These are phyloP conservation scores for Phascolomyces articulosus DNA, from an alignment of 371 early-diverging fungal species.

Conservation along the genomic window DNA sequence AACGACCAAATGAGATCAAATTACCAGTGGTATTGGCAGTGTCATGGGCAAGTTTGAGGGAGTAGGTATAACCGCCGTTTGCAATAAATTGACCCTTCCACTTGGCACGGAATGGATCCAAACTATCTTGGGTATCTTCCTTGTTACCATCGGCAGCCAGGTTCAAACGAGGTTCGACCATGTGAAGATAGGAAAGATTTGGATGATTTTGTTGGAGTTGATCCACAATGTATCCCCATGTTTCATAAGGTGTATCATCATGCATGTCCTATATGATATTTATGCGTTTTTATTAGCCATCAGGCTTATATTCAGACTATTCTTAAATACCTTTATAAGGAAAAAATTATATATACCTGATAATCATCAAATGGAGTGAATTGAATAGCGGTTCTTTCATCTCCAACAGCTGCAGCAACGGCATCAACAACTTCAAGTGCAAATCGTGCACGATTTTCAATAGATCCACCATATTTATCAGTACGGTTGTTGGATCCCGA, in stretches of 20 bases:
- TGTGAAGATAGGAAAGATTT: conserved; percentile 33
- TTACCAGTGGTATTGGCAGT: conserved; percentile 26
- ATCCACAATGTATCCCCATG: no score
- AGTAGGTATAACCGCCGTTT: conserved; percentile 27
- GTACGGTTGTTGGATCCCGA: conserved; percentile 51
- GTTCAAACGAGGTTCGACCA: conserved; percentile 37
- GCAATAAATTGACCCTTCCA: conserved; percentile 35
- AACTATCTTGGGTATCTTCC: neutral
- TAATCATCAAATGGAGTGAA: conserved; percentile 20
- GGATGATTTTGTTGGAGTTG: no score
- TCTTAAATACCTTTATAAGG: no score
- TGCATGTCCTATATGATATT: conserved; percentile 19
- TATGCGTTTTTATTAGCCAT: conserved; percentile 37
- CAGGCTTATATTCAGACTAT: no score
- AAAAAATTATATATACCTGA: no score
- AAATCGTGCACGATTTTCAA: conserved; percentile 60
- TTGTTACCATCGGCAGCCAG: neutral
- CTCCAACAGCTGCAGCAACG: conserved; percentile 21
- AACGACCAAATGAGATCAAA: conserved; percentile 33
- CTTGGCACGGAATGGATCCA: conserved; percentile 29
- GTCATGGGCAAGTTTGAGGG: conserved; percentile 14
- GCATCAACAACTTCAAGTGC: conserved; percentile 44
- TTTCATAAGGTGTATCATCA: no score
- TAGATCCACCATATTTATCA: conserved; percentile 62
- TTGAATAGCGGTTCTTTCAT: conserved; percentile 18